Evolutionary conservation across 139 green algal species (phyloP).

Genomic region (Micractinium sp.): DNA sequence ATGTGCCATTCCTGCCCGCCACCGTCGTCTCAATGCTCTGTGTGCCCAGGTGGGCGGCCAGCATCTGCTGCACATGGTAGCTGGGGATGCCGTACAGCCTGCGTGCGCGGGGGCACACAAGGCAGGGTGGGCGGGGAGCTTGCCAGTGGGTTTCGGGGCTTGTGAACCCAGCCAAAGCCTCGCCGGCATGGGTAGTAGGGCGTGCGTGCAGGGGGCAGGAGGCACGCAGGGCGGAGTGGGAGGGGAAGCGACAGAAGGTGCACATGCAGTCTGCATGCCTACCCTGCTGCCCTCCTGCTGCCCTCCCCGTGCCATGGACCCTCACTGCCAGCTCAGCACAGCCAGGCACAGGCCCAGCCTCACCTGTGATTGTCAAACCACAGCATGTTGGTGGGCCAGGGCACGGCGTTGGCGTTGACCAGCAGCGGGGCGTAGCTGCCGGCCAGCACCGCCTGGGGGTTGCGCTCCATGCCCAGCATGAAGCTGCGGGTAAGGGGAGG

Average conservation of each 20-base stretch:
- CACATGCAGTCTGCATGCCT: too few relatives aligned
- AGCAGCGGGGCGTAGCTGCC: slow-evolving; percentile 57
- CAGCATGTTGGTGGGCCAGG: slow-evolving; percentile 39
- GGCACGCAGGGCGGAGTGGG: neutral
- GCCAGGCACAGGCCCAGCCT: neutral
- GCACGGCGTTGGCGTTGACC: slow-evolving; percentile 55
- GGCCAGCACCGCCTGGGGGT: slow-evolving; percentile 37
- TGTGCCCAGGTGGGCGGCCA: slow-evolving; percentile 43
- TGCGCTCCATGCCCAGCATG: slow-evolving; percentile 76
- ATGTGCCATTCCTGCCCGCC: neutral
- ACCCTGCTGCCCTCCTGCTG: too few relatives aligned
- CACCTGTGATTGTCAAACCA: slow-evolving; percentile 54
- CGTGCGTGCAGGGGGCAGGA: neutral
- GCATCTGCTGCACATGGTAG: slow-evolving; percentile 71
- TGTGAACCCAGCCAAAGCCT: neutral
- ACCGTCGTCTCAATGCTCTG: neutral
- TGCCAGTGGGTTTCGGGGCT: neutral
- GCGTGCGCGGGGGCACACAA: neutral
- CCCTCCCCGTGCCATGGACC: neutral
- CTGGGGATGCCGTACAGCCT: slow-evolving; percentile 55
- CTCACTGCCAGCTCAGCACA: neutral
- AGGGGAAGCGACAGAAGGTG: too few relatives aligned
- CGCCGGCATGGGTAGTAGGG: neutral
- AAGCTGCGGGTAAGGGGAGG: slow-evolving; percentile 55
- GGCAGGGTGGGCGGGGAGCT: too few relatives aligned